A percentile compares a stretch with the other conserved stretches of the same genome.
phyloP scores from a whole-genome alignment of 257 asterid genomes.

The Ligustrum vulgare region DNA sequence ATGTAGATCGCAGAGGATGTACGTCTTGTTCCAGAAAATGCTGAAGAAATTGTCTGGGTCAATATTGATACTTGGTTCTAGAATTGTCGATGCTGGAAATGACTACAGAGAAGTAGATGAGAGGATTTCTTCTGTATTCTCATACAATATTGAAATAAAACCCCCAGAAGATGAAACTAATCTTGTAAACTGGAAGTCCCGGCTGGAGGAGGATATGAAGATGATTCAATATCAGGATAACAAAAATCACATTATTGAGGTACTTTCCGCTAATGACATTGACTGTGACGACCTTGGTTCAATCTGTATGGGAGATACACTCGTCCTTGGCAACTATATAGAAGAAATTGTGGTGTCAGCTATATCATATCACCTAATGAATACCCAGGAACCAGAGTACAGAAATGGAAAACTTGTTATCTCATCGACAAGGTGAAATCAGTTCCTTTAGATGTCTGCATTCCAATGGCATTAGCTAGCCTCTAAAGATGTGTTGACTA shows the following conservation, averaged over 20 bases:
- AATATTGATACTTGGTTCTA: conserved; percentile 79
- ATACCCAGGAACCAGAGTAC: conserved; percentile 61
- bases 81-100: conserved; percentile 47
- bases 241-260: conserved; percentile 78
- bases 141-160: conserved; percentile 78
- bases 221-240: conserved; percentile 76
- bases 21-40: conserved; percentile 76
- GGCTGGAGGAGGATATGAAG: conserved; percentile 83
- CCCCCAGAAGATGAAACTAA: conserved; percentile 78
- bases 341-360: conserved; percentile 94
- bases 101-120: conserved; percentile 61
- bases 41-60: conserved; percentile 68
- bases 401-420: conserved; percentile 85
- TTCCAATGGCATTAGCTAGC: not conserved
- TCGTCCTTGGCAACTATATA: conserved; percentile 67
- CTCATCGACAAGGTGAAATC: conserved; percentile 63
- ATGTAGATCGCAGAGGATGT: conserved; percentile 55
- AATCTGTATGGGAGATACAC: conserved; percentile 66
- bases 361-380: conserved; percentile 78
- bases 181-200: conserved; percentile 79
- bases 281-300: conserved; percentile 82
- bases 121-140: conserved; percentile 60
- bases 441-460: not conserved
- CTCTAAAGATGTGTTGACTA: conserved; percentile 30
- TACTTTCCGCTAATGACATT: conserved; percentile 80